Conservation (phyloP, 768 basidiomycete species). For the Lactarius vividus region DNA sequence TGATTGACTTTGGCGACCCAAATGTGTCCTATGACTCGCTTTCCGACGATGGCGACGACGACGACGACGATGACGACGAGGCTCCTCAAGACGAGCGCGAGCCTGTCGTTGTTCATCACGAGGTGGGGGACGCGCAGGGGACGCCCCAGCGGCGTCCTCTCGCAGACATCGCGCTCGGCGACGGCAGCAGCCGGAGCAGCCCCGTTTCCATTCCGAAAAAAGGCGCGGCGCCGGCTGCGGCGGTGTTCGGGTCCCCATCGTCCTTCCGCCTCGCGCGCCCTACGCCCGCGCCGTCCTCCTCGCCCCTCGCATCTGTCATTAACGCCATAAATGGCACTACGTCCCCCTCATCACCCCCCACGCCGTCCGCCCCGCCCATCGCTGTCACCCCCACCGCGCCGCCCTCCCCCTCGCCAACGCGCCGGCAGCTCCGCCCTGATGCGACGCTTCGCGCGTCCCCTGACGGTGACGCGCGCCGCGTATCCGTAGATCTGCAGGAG, state of each 20-base stretch:
- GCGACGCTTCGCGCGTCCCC: neutral
- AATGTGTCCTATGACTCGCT: conserved; percentile 12
- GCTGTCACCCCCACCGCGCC: conserved; percentile 20
- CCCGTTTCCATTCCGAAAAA: conserved; percentile 1
- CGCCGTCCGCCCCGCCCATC: conserved; percentile 19
- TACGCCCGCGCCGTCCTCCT: conserved; percentile 31
- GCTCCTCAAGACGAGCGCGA: neutral
- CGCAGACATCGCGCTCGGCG: conserved; percentile 24
- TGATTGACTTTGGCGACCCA: conserved; percentile 22
- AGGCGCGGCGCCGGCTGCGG: neutral
- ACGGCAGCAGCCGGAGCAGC: conserved; percentile 13
- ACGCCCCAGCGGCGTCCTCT: conserved; percentile 25
- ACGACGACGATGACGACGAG: neutral
- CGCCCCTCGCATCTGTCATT: conserved; percentile 28
- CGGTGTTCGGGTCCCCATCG: conserved; percentile 10
- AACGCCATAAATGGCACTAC: conserved; percentile 25
- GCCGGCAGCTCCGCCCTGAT: conserved; percentile 6
- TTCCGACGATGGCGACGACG: conserved; percentile 1
- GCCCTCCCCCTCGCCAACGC: conserved; percentile 20
- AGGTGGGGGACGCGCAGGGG: neutral
- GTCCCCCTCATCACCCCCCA: conserved; percentile 3
- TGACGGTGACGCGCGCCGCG: conserved; percentile 17
- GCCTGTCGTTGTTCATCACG: neutral
- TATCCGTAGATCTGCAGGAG: conserved; percentile 25
- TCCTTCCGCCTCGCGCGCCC: conserved; percentile 32